Evolutionary conservation across 2,329 filamentous ascomycete species (phyloP).

Genomic region (Helotiales sp.): DNA sequence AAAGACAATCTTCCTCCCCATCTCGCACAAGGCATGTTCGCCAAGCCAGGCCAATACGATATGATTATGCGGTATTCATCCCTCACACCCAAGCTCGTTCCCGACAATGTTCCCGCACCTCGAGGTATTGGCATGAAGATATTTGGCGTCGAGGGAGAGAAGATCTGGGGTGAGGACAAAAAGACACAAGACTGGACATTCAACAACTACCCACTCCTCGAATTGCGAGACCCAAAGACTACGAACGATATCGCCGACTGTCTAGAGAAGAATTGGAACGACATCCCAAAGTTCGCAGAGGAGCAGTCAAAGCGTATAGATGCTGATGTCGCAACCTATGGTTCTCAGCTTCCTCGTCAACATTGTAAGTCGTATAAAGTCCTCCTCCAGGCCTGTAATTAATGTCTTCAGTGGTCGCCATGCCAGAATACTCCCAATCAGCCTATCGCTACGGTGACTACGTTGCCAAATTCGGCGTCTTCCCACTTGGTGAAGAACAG

Average conservation of each 20-base stretch:
- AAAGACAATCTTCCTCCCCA: slow-evolving; percentile 18
- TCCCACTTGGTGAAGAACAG: slow-evolving; percentile 16
- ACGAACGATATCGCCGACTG: slow-evolving; percentile 22
- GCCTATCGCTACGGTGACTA: slow-evolving; percentile 20
- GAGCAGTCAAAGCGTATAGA: slow-evolving; percentile 17
- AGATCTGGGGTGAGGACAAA: slow-evolving; percentile 23
- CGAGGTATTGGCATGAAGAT: slow-evolving; percentile 22
- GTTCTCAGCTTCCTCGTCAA: slow-evolving; percentile 9
- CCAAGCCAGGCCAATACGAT: slow-evolving; percentile 19
- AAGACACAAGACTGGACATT: slow-evolving; percentile 23
- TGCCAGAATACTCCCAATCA: slow-evolving; percentile 22
- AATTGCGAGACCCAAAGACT: slow-evolving; percentile 18
- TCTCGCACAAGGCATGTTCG: slow-evolving; percentile 24
- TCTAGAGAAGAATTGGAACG: slow-evolving; percentile 20
- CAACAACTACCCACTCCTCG: slow-evolving; percentile 21
- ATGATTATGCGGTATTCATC: slow-evolving; percentile 22
- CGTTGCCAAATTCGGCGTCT: slow-evolving; percentile 22
- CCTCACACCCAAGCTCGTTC: slow-evolving; percentile 19
- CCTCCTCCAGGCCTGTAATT: neutral
- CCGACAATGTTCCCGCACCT: slow-evolving; percentile 19
- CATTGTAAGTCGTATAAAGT: slow-evolving; percentile 7
- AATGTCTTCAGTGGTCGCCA: slow-evolving; percentile 15
- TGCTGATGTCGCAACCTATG: slow-evolving; percentile 17
- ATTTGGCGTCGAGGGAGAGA: slow-evolving; percentile 20
- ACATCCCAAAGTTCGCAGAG: slow-evolving; percentile 19